A percentile compares a stretch with the other conserved stretches of the same genome.
Conservation (phyloP, 768 basidiomycete species). For the Phylloporus rhodoxanthus region DNA sequence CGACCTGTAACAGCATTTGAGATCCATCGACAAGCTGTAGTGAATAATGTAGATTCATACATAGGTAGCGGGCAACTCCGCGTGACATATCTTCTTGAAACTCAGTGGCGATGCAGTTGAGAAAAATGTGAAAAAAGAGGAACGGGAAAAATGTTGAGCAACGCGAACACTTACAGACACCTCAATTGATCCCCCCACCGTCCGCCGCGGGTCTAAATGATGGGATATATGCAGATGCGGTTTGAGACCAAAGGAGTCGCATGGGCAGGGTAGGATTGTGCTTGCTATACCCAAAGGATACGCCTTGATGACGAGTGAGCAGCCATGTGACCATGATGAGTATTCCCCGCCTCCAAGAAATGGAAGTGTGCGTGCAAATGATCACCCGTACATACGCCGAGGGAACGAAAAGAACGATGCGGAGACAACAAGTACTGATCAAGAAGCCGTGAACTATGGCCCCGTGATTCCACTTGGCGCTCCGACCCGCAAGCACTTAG, state of each 20-base stretch:
- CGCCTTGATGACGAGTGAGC: not conserved
- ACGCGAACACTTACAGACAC: not conserved
- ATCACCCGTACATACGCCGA: slow-evolving; percentile 8
- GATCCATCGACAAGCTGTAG: not conserved
- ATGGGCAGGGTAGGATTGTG: not conserved
- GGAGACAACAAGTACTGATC: not conserved
- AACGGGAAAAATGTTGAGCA: not conserved
- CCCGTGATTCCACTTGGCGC: slow-evolving; percentile 2
- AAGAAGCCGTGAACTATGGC: slow-evolving; percentile 1
- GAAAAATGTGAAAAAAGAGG: not conserved
- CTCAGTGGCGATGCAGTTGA: not conserved
- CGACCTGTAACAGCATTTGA: not conserved
- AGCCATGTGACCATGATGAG: not conserved
- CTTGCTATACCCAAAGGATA: not conserved
- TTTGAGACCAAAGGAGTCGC: not conserved
- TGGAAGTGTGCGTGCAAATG: slow-evolving; percentile 7
- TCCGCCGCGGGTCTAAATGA: not conserved
- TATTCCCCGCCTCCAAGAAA: not conserved
- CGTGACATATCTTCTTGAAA: not conserved
- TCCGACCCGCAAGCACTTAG: slow-evolving; percentile 1
- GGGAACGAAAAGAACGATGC: slow-evolving; percentile 8
- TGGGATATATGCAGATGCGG: not conserved
- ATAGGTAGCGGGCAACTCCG: not conserved
- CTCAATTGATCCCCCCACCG: not conserved
- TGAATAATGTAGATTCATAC: too few species aligned